Base-by-base conservation (phyloP, 257 asterid species). In the Penstemon eatonii region DNA sequence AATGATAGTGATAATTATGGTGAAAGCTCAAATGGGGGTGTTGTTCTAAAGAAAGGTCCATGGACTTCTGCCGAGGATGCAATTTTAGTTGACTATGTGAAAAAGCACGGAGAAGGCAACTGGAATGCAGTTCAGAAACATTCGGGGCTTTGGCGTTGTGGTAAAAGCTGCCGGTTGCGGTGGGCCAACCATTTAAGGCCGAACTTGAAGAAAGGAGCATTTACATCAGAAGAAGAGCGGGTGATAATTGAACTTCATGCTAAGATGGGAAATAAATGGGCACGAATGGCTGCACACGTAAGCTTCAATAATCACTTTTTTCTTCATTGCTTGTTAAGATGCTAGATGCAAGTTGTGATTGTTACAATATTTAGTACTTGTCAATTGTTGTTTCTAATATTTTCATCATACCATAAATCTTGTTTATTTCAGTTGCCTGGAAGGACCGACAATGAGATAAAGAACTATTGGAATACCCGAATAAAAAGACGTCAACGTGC, bases 1-100 rank as follows among this genome's bases (percentile, higher is more conserved):
- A 75, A 78, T 49, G 87, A 82, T 66, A 81, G 86, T 54, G 82
- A 80, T 62, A 69, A 69, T 71, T 67, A 58, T 46, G 60, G 80
- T 7, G 86, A 82, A 38, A 69, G 66, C 65, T 71, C 80, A 41
- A 74, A 45, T 45, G 80, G 77, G 8, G 81, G 78, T 13, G 45
- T 61, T 78, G 46, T 4, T 38, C 63, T 76, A 51, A 76, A 76
- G 76, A 76, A 76, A 71, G 80, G 80, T 49, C 80, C 80, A 9
- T 76, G 80, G 80, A 76, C 76, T 7, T 8, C 76, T 5, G 55
- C 76, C 6, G 80, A 76, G 51, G 80, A 76, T 53, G 56, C 58
- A 37, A 63, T 76, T 44, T 71, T 76, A 67, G 70, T 76, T n/a
- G 80, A 76, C 6, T 76, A 76, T 47, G 80, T 76, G 45, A 76